Conservation (phyloP, 257 asterid genomes). For the Marsdenia floribunda region DNA sequence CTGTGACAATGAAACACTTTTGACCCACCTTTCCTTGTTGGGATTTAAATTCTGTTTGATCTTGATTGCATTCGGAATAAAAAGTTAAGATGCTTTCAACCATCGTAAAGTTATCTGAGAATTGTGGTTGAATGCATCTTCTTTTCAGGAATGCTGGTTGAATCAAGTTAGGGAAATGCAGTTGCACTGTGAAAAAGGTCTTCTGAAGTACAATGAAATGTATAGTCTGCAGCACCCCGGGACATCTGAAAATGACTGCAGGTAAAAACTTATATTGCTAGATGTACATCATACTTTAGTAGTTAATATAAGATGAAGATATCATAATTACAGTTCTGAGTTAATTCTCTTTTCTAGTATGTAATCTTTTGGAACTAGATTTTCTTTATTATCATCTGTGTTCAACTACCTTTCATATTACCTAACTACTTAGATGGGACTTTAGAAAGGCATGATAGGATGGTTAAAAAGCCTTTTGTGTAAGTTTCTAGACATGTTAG, state of each 20-base stretch:
- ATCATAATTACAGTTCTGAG: neutral
- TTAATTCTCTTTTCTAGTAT: neutral
- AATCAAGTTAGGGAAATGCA: slow-evolving; percentile 86
- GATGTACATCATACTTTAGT: neutral
- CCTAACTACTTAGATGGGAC: neutral
- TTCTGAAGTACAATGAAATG: slow-evolving; percentile 25
- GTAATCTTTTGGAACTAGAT: neutral
- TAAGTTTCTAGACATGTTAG: neutral
- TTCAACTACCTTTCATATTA: neutral
- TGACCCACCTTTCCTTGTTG: neutral
- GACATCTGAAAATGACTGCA: slow-evolving; percentile 33
- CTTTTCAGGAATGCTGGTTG: slow-evolving; percentile 76
- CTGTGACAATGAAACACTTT: neutral
- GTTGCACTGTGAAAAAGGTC: slow-evolving; percentile 72
- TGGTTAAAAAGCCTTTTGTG: neutral
- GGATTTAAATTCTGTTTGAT: neutral
- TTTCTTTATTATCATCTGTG: neutral
- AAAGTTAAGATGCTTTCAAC: neutral
- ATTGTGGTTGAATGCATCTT: slow-evolving; percentile 9
- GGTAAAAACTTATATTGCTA: slow-evolving; percentile 28
- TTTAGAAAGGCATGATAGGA: neutral
- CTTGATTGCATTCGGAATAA: neutral
- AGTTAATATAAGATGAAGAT: neutral
- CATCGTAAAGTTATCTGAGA: neutral
- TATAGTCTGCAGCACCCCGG: slow-evolving; percentile 28